Evolutionary conservation across 345 rosid species (phyloP), one percentile per base, ranked within the genome.

Genomic region (Eutrema yunnanense): DNA sequence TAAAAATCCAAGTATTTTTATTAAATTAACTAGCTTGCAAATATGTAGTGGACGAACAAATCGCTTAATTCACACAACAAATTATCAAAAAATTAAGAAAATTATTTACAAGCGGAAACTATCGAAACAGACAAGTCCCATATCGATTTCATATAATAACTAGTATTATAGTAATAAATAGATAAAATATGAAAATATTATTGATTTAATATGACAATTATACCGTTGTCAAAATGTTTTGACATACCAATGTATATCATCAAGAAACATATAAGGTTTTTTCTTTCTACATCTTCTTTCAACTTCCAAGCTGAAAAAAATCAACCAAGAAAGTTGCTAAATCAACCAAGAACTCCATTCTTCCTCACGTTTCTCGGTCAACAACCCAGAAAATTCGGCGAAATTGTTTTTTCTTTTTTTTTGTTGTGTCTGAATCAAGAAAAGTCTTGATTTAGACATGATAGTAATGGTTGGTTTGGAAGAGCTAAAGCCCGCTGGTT

Each of bases 401-500:
- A 42, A 33, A 50, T 42, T 7, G 41, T 59, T 59, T 42, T 67
- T 11, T 38, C 2, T 42, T 40, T n/a, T n/a, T 37, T 16, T 57
- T 8, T 37, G 2, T 7, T 37, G 2, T 8, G 63, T 74, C 68
- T n/a, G n/a, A 74, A 59, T 68, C 61, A 66, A 74, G 43, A 57
- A 26, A 12, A 12, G 8, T 55, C 51, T 66, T 50, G 67, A 59
- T 42, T 22, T 22, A n/a, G 38, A 55, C 9, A 19, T 32, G 36
- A 42, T 29, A 48, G 61, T 51, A 50, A 14, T 22, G 6, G 12
- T 19, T 8, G 13, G 36, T 43, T 67, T 49, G 32, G 29, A 67
- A 26, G 62, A 51, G 16, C 49, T 72, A 81, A 54, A 80, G n/a
- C 82, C 69, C 90, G 76, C 78, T 74, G 67, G 55, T 73, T 84